phyloP scores from a whole-genome alignment of 371 early-diverging fungal genomes.

The Rhizomucor pusillus region DNA sequence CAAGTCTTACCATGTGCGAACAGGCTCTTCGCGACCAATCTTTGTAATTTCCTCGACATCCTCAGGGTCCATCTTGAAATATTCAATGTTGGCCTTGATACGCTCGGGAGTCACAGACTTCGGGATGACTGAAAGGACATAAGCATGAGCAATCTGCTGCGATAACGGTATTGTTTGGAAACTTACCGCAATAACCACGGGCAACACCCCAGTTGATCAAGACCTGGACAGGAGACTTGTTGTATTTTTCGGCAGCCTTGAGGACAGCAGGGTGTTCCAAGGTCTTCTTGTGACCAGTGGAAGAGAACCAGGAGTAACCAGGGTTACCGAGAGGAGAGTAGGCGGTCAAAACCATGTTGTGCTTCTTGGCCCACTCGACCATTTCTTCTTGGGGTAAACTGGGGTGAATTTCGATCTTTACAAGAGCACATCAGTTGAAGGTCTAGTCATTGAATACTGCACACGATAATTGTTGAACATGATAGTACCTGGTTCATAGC shows the following conservation, averaged over 20 bases:
- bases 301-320: constrained; percentile 13
- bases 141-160: not conserved
- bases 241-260: constrained; percentile 69
- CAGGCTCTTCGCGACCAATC: constrained; percentile 24
- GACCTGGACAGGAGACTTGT: constrained; percentile 69
- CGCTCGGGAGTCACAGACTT: constrained; percentile 53
- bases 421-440: not conserved
- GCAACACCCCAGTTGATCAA: constrained; percentile 75
- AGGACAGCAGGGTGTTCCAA: constrained; percentile 27
- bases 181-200: constrained; percentile 54
- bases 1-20: constrained; percentile 25
- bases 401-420: constrained; percentile 69
- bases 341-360: constrained; percentile 42
- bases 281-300: constrained; percentile 4
- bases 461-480: too few relatives aligned
- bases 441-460: too few relatives aligned
- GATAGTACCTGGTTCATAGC: constrained; percentile 72
- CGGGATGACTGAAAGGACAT: constrained; percentile 42
- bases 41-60: constrained; percentile 32
- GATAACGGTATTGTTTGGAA: not conserved
- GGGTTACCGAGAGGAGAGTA: constrained; percentile 47
- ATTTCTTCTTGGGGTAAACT: constrained; percentile 42
- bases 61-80: constrained; percentile 32
- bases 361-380: constrained; percentile 32
- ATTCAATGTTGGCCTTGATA: constrained; percentile 42